Percentiles rank a stretch among this genome's conserved stretches.
Conservation (phyloP, 1,284 basidiomycete species). For the Pterulicium gracile region DNA sequence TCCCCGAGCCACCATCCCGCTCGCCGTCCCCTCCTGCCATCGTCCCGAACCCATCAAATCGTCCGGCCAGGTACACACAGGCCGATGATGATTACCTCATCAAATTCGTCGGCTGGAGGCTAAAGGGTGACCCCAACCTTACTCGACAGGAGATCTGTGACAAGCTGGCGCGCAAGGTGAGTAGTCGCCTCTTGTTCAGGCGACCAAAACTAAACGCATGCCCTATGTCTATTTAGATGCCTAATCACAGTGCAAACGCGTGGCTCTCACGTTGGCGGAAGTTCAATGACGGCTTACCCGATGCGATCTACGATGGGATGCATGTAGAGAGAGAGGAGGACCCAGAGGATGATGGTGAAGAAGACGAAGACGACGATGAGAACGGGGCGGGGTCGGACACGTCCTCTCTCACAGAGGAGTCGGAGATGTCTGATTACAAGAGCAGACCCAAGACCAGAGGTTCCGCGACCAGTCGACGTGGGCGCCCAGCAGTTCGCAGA, state of each 20-base stretch:
- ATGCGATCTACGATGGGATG: constrained; percentile 25
- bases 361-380: constrained; percentile 17
- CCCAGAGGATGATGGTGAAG: constrained; percentile 15
- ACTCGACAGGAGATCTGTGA: constrained; percentile 43
- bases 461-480: not conserved
- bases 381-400: not conserved
- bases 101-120: constrained; percentile 48
- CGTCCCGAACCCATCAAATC: constrained; percentile 20
- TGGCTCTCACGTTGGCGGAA: constrained; percentile 9
- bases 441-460: not conserved
- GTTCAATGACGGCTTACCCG: constrained; percentile 7
- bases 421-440: not conserved
- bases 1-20: constrained; percentile 41
- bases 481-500: constrained; percentile 1
- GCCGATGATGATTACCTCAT: constrained; percentile 55
- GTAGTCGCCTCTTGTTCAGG: too few species aligned
- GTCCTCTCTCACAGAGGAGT: not conserved
- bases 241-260: not conserved
- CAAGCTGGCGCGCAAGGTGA: constrained; percentile 43
- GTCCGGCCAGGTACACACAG: constrained; percentile 50
- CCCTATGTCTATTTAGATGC: not conserved
- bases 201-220: too few species aligned
- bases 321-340: constrained; percentile 19
- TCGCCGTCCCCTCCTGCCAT: constrained; percentile 54
- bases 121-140: constrained; percentile 39